These are phyloP conservation scores for Schrenkiella parvula DNA, from an alignment of 345 rosid genomes.

Conservation along the genomic window DNA sequence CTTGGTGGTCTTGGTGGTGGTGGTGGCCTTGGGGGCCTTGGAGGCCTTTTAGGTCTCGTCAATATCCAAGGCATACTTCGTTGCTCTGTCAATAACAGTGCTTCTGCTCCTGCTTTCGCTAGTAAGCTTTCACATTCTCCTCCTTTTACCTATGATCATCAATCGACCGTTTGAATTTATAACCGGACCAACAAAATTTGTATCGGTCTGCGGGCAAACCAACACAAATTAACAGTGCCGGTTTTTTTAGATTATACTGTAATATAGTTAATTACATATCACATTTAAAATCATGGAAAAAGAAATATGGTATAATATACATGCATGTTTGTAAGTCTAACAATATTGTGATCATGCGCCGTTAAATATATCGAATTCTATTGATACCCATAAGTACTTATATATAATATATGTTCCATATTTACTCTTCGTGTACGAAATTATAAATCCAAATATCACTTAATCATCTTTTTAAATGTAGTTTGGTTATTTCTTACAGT, in stretches of 20 bases:
- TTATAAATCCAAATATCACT: neutral
- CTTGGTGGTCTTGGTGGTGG: conserved; percentile 40
- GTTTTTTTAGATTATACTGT: neutral
- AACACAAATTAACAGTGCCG: neutral
- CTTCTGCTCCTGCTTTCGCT: conserved; percentile 24
- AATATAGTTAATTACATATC: neutral
- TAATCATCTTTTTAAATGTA: neutral
- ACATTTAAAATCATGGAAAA: too few species aligned
- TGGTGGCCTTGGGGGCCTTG: conserved; percentile 13
- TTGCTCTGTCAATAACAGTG: conserved; percentile 45
- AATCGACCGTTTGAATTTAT: neutral
- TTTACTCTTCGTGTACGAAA: neutral
- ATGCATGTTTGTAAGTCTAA: neutral
- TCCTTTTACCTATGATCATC: neutral
- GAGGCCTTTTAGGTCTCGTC: conserved; percentile 38
- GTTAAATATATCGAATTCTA: too few species aligned
- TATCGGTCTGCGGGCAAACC: neutral
- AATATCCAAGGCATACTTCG: conserved; percentile 43
- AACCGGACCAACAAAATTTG: neutral
- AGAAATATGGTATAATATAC: neutral
- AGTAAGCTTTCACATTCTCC: conserved; percentile 35
- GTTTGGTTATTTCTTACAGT: neutral
- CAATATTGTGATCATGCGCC: neutral
- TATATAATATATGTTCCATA: neutral
- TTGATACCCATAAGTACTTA: neutral